Conservation (phyloP, 2,329 filamentous ascomycete species). For the Arthrobotrys sinensis region DNA sequence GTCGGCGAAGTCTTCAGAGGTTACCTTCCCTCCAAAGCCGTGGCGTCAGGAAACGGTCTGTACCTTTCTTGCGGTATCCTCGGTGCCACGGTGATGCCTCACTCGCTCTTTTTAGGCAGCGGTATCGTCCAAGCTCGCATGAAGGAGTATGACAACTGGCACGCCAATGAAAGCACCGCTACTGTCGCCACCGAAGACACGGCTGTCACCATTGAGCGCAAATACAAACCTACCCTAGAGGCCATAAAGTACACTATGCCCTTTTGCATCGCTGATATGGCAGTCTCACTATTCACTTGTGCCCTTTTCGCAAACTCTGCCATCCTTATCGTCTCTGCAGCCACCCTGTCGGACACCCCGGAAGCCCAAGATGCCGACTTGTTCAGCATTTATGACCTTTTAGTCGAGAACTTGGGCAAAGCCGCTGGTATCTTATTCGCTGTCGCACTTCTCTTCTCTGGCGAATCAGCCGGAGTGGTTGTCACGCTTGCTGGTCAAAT, state of each 20-base stretch:
- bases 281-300: conserved; percentile 83
- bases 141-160: conserved; percentile 75
- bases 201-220: conserved; percentile 67
- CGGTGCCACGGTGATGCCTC: conserved; percentile 82
- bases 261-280: conserved; percentile 80
- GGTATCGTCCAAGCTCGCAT: conserved; percentile 79
- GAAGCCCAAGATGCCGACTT: conserved; percentile 80
- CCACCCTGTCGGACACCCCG: conserved; percentile 77
- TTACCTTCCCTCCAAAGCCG: conserved; percentile 75
- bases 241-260: conserved; percentile 83
- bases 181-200: conserved; percentile 65
- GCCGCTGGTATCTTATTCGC: conserved; percentile 88
- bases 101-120: conserved; percentile 78
- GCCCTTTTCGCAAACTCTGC: conserved; percentile 87
- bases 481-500: conserved; percentile 93
- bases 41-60: conserved; percentile 74
- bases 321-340: conserved; percentile 85
- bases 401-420: conserved; percentile 78
- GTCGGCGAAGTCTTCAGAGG: conserved; percentile 76
- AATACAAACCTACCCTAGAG: conserved; percentile 79
- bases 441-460: conserved; percentile 83
- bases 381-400: conserved; percentile 83
- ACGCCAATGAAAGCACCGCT: conserved; percentile 71
- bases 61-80: conserved; percentile 84
- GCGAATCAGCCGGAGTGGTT: conserved; percentile 85